These are phyloP conservation scores for Dactylorhiza incarnata DNA, from an alignment of 106 monocot species.

Conservation along the genomic window DNA sequence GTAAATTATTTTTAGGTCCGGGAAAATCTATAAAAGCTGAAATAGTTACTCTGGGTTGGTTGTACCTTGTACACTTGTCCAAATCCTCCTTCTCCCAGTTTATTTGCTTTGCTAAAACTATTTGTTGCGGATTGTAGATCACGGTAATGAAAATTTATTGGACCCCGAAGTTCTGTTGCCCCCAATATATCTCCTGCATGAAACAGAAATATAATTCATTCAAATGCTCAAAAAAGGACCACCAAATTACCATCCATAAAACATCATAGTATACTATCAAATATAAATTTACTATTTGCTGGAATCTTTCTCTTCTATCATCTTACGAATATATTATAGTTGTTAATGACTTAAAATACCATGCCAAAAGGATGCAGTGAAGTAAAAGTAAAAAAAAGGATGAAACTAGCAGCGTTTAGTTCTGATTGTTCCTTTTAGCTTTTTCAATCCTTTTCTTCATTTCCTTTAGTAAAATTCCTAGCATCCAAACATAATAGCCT, in stretches of 20 bases:
- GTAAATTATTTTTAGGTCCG: background rate
- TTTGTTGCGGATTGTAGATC: constrained; percentile 58
- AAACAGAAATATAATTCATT: constrained; percentile 6
- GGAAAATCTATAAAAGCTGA: background rate
- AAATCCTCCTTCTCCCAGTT: constrained; percentile 69
- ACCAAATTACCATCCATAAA: background rate
- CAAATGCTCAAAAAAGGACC: background rate
- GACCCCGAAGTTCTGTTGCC: constrained; percentile 55
- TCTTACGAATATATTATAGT: background rate
- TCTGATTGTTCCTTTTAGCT: background rate
- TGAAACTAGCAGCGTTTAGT: background rate
- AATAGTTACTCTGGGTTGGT: background rate
- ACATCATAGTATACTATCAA: background rate
- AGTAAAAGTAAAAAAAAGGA: background rate
- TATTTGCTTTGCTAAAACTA: constrained; percentile 50
- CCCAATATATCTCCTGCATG: constrained; percentile 44
- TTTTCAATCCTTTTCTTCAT: too few species aligned
- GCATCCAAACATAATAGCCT: too few species aligned
- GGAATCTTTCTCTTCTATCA: background rate
- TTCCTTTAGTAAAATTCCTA: too few species aligned
- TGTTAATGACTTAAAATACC: background rate
- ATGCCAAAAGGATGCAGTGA: background rate
- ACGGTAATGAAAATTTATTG: constrained; percentile 37
- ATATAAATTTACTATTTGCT: background rate
- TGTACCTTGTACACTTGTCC: constrained; percentile 60